A percentile compares a stretch with the other conserved stretches of the same genome.
phyloP scores from a whole-genome alignment of 768 basidiomycete genomes.

The Trametes villosa region DNA sequence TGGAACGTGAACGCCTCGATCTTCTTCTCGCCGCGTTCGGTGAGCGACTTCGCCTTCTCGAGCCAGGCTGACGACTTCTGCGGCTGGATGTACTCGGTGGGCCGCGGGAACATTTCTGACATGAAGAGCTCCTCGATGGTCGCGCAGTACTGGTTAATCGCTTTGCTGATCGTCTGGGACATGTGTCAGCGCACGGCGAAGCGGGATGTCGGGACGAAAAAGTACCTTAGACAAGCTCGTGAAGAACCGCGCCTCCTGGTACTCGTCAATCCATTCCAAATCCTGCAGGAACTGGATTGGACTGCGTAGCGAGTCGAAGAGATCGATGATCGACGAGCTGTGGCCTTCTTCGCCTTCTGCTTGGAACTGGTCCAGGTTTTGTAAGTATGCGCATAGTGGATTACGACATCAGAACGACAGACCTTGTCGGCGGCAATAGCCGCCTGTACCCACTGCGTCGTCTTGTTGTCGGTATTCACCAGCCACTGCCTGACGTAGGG shows the following conservation, averaged over 20 bases:
- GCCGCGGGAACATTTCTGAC: constrained; percentile 92
- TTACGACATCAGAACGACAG: neutral
- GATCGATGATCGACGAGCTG: constrained; percentile 96
- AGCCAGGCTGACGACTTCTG: constrained; percentile 89
- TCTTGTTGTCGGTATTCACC: constrained; percentile 85
- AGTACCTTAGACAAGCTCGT: constrained; percentile 85
- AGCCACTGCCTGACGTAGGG: constrained; percentile 90
- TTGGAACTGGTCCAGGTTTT: constrained; percentile 59
- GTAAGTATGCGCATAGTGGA: constrained; percentile 3
- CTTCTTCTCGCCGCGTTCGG: constrained; percentile 83
- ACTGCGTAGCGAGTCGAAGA: constrained; percentile 92
- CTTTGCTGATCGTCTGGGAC: constrained; percentile 83
- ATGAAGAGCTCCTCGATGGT: constrained; percentile 89
- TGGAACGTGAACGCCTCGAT: constrained; percentile 95
- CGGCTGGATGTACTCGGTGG: constrained; percentile 76
- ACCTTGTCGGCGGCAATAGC: constrained; percentile 88
- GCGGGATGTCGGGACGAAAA: neutral
- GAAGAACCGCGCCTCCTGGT: constrained; percentile 88
- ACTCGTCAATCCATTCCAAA: constrained; percentile 90
- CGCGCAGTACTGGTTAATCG: constrained; percentile 89
- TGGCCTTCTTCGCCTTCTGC: constrained; percentile 80
- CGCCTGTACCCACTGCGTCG: constrained; percentile 91
- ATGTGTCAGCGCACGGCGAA: too few species aligned
- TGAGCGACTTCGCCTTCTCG: constrained; percentile 80
- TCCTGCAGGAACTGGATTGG: constrained; percentile 88